Evolutionary conservation across 257 asterid genomes (phyloP), one percentile per base, ranked within the genome.

Genomic region (Prunella vulgaris): DNA sequence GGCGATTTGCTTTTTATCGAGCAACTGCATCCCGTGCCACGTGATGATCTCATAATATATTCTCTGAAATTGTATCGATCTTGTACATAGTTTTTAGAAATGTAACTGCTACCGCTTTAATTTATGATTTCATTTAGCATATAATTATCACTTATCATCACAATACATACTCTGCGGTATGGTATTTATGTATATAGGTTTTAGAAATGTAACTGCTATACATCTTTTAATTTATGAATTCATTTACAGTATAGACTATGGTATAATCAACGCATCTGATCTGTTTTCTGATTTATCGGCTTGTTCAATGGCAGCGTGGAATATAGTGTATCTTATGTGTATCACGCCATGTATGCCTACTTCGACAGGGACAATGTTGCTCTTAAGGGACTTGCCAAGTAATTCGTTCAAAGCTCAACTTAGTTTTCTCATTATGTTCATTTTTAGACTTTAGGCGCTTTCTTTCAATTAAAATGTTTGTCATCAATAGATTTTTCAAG

Each of bases 321-420:
- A 53, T 84, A 84, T 64, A 86, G 71, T 66, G 85, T 86, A 37
- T 86, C 93, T 0, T 86, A 86, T 53, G 84, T 84, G 60, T 86
- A 86, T 67, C 94, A 87, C 74, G 86, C 90, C 1, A 64, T 87
- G 83, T 83, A 61, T 64, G 94, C 94, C 73, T 87, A 87, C 73
- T 85, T 87, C 44, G 89, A 85, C 63, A 75, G 90, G 71, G 90
- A 87, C 35, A 87, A 87, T 32, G 84, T 87, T 70, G 90, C 94
- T 61, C 84, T 85, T 5, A 85, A 66, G 76, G 94, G 94, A 18
- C 66, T 85, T 18, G 90, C 89, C 70, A 81, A 80, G 90, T 87
- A 77, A 81, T 64, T 21, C 61, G 53, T 64, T 73, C 57, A 49
- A 27, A 33, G 13, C 58, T 75, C 1, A 12, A 28, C 42, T 20